Conservation (phyloP, 495 filamentous ascomycete genomes). For the Aspergillus affinis region DNA sequence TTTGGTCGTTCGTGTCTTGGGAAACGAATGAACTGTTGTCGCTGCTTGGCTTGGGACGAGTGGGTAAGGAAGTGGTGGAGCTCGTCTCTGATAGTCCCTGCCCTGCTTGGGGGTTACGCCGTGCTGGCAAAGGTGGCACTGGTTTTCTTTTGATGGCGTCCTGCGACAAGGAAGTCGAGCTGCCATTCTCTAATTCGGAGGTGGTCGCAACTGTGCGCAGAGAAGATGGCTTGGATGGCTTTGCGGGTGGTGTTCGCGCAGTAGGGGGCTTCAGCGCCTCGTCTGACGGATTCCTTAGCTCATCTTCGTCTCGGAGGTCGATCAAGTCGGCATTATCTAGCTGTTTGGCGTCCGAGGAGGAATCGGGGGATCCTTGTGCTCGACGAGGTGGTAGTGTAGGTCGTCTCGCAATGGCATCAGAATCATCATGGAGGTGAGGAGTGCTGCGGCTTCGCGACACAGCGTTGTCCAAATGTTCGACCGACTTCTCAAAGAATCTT, state of each 20-base stretch:
- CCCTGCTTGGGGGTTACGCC: constrained; percentile 23
- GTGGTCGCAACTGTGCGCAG: constrained; percentile 47
- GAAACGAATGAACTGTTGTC: constrained; percentile 1
- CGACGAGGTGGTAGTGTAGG: constrained; percentile 41
- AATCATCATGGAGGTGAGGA: constrained; percentile 27
- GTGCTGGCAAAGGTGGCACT: constrained; percentile 45
- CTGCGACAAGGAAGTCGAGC: constrained; percentile 10
- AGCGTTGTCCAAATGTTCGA: constrained; percentile 35
- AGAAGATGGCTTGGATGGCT: constrained; percentile 66
- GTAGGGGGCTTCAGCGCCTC: constrained; percentile 22
- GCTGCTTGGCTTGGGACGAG: constrained; percentile 1
- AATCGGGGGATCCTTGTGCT: constrained; percentile 19
- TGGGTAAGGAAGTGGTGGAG: constrained; percentile 7
- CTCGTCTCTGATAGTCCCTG: constrained; percentile 18
- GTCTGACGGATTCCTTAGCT: constrained; percentile 11
- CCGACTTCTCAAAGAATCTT: constrained; percentile 75
- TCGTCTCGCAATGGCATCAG: constrained; percentile 29
- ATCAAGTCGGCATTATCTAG: constrained; percentile 59
- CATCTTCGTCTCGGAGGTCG: constrained; percentile 57
- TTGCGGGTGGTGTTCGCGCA: constrained; percentile 49
- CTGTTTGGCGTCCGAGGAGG: constrained; percentile 22
- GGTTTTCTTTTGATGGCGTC: constrained; percentile 41
- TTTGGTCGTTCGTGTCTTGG: neutral
- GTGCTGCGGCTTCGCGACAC: constrained; percentile 28
- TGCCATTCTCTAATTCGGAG: constrained; percentile 14